phyloP scores from a whole-genome alignment of 352 stramenopile species.

The Globisporangium orthogonon region DNA sequence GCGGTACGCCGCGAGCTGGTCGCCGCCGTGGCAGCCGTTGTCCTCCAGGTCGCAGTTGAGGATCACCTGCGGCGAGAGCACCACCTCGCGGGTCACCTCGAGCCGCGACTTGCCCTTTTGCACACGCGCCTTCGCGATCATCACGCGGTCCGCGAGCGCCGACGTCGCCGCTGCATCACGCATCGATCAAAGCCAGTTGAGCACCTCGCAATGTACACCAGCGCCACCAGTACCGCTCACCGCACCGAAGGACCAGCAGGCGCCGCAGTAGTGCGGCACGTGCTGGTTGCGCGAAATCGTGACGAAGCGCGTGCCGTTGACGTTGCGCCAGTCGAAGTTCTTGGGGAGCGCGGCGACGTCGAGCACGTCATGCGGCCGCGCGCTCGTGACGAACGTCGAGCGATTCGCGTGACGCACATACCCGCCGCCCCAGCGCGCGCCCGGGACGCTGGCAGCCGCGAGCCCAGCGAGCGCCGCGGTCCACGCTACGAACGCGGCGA shows the following conservation, averaged over 20 bases:
- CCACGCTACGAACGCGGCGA: conserved; percentile 2
- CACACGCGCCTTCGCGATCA: conserved; percentile 69
- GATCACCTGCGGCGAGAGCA: conserved; percentile 80
- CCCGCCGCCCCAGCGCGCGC: conserved; percentile 29
- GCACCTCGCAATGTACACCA: no score
- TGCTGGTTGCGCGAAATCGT: conserved; percentile 85
- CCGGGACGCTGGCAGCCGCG: not conserved
- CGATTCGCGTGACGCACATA: conserved; percentile 71
- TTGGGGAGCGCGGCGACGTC: conserved; percentile 77
- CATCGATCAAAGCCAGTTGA: no score
- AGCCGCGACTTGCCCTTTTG: conserved; percentile 39
- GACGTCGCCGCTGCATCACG: conserved; percentile 58
- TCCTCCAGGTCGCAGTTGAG: conserved; percentile 87
- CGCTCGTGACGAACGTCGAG: conserved; percentile 51
- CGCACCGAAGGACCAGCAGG: conserved; percentile 83
- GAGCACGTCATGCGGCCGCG: conserved; percentile 64
- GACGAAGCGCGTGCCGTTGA: conserved; percentile 80
- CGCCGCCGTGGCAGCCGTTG: conserved; percentile 90
- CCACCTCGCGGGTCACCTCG: conserved; percentile 70
- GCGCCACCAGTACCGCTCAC: no score
- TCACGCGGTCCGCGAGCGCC: conserved; percentile 80
- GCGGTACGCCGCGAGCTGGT: conserved; percentile 89
- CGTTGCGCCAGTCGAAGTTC: conserved; percentile 91
- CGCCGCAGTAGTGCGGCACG: conserved; percentile 85
- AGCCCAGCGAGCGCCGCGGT: not conserved